phyloP scores from a whole-genome alignment of 1,284 basidiomycete species.

The Cryptococcus hybrid region DNA sequence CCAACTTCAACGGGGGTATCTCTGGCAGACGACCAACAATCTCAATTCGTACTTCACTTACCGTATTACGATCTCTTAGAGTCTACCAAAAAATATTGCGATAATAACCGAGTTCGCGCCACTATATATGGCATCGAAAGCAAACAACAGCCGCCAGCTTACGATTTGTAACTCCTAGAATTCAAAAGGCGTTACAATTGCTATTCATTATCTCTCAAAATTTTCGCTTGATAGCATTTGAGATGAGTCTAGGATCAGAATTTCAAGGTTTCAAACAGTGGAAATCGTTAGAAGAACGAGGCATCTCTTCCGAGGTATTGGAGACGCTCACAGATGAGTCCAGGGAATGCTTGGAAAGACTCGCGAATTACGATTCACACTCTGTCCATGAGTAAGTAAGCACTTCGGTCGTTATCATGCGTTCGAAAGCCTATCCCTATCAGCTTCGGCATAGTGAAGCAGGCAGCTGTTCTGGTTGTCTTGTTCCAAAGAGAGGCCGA shows the following conservation, averaged over 20 bases:
- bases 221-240: too few relatives aligned
- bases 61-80: too few relatives aligned
- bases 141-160: too few relatives aligned
- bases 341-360: neutral
- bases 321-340: constrained; percentile 28
- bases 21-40: too few relatives aligned
- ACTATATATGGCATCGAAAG: too few relatives aligned
- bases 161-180: too few relatives aligned
- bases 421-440: neutral
- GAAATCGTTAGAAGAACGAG: neutral
- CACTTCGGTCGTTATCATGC: neutral
- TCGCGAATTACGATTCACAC: neutral
- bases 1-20: too few relatives aligned
- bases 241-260: neutral
- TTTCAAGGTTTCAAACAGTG: neutral
- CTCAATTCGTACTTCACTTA: too few relatives aligned
- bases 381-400: constrained; percentile 6
- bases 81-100: too few relatives aligned
- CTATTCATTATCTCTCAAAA: too few relatives aligned
- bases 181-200: too few relatives aligned
- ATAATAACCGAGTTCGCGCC: too few relatives aligned
- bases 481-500: constrained; percentile 66
- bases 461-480: constrained; percentile 72
- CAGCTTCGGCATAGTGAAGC: constrained; percentile 42
- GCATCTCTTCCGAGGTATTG: constrained; percentile 8